These are phyloP conservation scores for Millerozyma acaciae DNA, from an alignment of 805 yeast genomes.

Conservation along the genomic window DNA sequence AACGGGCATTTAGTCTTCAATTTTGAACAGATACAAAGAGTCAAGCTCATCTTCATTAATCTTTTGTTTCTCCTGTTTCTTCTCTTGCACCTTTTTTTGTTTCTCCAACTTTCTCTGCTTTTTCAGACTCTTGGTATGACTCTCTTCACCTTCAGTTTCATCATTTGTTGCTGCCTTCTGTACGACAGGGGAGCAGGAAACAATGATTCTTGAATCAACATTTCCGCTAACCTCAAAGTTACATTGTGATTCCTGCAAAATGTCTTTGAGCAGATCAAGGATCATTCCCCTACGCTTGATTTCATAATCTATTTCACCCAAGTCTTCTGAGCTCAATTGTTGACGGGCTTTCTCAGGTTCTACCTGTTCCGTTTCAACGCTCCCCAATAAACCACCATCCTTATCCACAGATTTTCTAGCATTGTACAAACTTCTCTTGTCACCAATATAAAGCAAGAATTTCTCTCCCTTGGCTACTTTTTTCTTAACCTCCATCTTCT, in stretches of 20 bases:
- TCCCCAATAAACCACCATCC: constrained; percentile 9
- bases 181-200: constrained; percentile 17
- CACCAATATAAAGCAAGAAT: constrained; percentile 25
- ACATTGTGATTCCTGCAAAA: constrained; percentile 30
- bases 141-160: constrained; percentile 6
- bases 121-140: constrained; percentile 13
- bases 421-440: constrained; percentile 15
- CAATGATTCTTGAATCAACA: constrained; percentile 19
- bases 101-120: constrained; percentile 14
- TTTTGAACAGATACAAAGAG: constrained; percentile 36
- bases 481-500: constrained; percentile 29
- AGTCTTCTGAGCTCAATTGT: constrained; percentile 7
- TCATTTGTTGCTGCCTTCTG: constrained; percentile 1
- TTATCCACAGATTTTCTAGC: constrained; percentile 12
- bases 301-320: constrained; percentile 14
- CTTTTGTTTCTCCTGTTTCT: constrained; percentile 10
- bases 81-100: constrained; percentile 12
- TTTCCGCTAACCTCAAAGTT: constrained; percentile 24
- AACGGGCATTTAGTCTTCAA: constrained; percentile 37
- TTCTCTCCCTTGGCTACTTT: constrained; percentile 31
- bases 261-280: constrained; percentile 18
- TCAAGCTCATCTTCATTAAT: constrained; percentile 34
- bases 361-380: constrained; percentile 6
- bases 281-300: constrained; percentile 27
- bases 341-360: constrained; percentile 11